phyloP scores from a whole-genome alignment of 495 filamentous ascomycete species.

The Paragyromitra xinjiangensis region DNA sequence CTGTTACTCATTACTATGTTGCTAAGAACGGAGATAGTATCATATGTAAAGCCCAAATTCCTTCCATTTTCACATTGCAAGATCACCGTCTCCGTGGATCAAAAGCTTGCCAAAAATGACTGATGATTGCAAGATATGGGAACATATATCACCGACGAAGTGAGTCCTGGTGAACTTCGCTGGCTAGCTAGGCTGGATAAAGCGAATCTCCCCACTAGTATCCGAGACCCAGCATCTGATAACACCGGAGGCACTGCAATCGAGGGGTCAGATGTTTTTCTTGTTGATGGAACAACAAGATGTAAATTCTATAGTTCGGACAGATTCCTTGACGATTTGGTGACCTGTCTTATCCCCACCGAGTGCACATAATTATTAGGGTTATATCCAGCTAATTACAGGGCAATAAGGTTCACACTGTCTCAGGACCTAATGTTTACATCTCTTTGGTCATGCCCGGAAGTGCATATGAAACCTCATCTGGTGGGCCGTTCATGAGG shows the following conservation, averaged over 20 bases:
- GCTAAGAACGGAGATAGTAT: conserved; percentile 59
- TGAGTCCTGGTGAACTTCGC: conserved; percentile 68
- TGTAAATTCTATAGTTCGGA: conserved; percentile 74
- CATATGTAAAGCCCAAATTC: conserved; percentile 11
- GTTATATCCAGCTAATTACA: background rate
- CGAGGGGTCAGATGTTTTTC: conserved; percentile 72
- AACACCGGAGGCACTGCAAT: conserved; percentile 62
- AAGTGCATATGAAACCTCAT: conserved; percentile 62
- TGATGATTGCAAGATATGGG: conserved; percentile 61
- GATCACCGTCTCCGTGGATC: background rate
- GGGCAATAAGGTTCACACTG: conserved; percentile 11
- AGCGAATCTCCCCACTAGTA: conserved; percentile 65
- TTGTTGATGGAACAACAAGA: conserved; percentile 68
- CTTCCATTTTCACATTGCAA: background rate
- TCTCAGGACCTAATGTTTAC: conserved; percentile 33
- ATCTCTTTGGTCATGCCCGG: conserved; percentile 37
- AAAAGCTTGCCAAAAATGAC: background rate
- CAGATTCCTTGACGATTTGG: conserved; percentile 72
- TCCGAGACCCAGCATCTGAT: conserved; percentile 63
- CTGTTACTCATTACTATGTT: conserved; percentile 70
- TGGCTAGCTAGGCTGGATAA: conserved; percentile 70
- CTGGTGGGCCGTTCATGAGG: conserved; percentile 69
- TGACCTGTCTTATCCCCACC: conserved; percentile 21
- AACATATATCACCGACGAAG: conserved; percentile 70
- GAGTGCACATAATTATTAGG: too few relatives aligned